Percentiles rank a stretch among this genome's conserved stretches.
phyloP scores from a whole-genome alignment of 306 rosid species.

The Pyrus bretschneideri region DNA sequence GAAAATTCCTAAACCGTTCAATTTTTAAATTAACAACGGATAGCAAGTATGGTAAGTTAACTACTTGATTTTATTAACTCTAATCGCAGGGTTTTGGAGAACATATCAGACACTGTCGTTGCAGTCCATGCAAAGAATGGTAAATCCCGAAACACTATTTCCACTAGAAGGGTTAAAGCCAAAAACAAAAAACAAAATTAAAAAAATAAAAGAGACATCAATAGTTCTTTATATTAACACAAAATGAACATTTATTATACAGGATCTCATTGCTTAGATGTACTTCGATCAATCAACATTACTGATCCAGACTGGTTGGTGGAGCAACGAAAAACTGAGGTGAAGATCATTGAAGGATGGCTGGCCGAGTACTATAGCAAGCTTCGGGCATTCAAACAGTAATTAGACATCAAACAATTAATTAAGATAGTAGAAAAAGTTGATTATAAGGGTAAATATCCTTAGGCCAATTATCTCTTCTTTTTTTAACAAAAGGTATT shows the following conservation, averaged over 20 bases:
- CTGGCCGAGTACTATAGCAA: conserved; percentile 11
- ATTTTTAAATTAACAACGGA: too few relatives aligned
- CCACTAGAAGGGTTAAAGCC: not conserved
- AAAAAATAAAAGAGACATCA: not conserved
- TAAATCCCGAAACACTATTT: not conserved
- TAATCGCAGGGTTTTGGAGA: conserved; percentile 34
- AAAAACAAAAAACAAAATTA: too few relatives aligned
- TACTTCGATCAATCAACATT: not conserved
- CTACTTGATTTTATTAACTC: not conserved
- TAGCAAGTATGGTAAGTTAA: too few relatives aligned
- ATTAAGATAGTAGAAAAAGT: too few relatives aligned
- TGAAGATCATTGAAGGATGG: conserved; percentile 19
- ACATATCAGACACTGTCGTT: conserved; percentile 39
- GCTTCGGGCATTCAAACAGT: not conserved
- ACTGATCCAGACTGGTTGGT: conserved; percentile 42
- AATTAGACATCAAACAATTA: not conserved
- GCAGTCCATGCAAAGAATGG: conserved; percentile 38
- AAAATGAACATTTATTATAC: conserved; percentile 7
- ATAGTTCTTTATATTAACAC: not conserved
- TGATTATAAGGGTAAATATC: too few relatives aligned
- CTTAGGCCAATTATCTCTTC: too few relatives aligned
- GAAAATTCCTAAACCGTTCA: not conserved
- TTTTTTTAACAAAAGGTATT: too few relatives aligned
- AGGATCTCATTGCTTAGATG: conserved; percentile 67
- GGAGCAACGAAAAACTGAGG: conserved; percentile 12